Evolutionary conservation across 495 filamentous ascomycete species (phyloP).

Genomic region (Neurospora terricola): DNA sequence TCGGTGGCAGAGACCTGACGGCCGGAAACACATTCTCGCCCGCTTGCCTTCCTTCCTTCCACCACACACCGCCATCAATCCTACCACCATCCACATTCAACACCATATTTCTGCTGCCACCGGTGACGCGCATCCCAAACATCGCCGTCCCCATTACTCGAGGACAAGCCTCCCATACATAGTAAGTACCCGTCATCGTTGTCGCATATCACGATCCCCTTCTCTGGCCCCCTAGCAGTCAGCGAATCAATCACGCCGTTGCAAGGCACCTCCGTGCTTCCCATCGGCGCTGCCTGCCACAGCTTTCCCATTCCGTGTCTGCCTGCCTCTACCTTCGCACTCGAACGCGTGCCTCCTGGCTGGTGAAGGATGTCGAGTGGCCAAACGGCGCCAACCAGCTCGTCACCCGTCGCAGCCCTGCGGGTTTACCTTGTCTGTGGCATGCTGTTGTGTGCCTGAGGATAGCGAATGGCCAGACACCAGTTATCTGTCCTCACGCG

Average conservation of each 20-base stretch:
- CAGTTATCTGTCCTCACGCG: background rate
- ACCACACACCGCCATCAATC: constrained; percentile 24
- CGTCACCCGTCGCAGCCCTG: background rate
- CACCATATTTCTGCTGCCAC: constrained; percentile 12
- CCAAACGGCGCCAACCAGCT: background rate
- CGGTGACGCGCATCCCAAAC: constrained; percentile 2
- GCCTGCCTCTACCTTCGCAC: background rate
- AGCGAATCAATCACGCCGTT: background rate
- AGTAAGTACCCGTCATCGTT: constrained; percentile 19
- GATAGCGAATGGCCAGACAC: background rate
- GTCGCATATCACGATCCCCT: background rate
- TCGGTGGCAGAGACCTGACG: constrained; percentile 15
- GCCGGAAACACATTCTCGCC: constrained; percentile 15
- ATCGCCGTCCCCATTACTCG: constrained; percentile 20
- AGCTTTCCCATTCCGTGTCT: background rate
- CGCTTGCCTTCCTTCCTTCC: constrained; percentile 7
- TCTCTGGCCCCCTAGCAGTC: background rate
- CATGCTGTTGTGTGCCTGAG: background rate
- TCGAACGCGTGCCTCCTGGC: background rate
- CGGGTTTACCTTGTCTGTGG: background rate
- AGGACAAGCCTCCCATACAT: constrained; percentile 14
- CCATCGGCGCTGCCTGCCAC: background rate
- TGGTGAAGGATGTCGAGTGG: background rate
- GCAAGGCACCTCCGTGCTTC: background rate
- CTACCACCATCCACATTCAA: constrained; percentile 11